phyloP scores from a whole-genome alignment of 805 yeast species.

The Zygosaccharomyces pseudorouxii region DNA sequence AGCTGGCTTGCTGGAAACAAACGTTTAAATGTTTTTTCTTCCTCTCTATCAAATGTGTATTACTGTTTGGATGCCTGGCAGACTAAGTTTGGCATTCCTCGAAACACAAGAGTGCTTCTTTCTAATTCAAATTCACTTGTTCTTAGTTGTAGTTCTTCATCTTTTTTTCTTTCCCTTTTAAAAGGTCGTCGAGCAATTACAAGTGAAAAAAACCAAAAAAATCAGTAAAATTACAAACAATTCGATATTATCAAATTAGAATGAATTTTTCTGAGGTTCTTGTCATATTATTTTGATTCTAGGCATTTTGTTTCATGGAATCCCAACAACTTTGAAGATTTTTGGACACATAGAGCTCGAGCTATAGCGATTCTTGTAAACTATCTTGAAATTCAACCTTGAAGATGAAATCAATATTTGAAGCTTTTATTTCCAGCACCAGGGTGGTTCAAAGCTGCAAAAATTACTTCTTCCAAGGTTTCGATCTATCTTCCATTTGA shows the following conservation, averaged over 20 bases:
- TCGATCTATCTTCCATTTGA: background rate
- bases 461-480: background rate
- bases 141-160: background rate
- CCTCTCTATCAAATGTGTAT: too few species aligned
- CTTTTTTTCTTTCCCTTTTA: background rate
- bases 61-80: background rate
- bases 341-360: background rate
- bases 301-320: background rate
- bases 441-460: too few species aligned
- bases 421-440: background rate
- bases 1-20: background rate
- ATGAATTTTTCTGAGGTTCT: background rate
- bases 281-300: background rate
- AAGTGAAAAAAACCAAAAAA: background rate
- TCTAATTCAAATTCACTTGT: background rate
- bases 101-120: background rate
- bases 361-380: background rate
- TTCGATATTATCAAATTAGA: background rate
- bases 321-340: background rate
- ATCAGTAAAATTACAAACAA: background rate
- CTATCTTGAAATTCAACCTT: background rate
- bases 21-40: background rate
- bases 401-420: background rate
- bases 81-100: background rate
- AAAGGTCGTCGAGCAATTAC: background rate